A percentile compares a stretch with the other conserved stretches of the same genome.
Conservation (phyloP, 2,329 filamentous ascomycete species). For the Colletotrichum acutatum region DNA sequence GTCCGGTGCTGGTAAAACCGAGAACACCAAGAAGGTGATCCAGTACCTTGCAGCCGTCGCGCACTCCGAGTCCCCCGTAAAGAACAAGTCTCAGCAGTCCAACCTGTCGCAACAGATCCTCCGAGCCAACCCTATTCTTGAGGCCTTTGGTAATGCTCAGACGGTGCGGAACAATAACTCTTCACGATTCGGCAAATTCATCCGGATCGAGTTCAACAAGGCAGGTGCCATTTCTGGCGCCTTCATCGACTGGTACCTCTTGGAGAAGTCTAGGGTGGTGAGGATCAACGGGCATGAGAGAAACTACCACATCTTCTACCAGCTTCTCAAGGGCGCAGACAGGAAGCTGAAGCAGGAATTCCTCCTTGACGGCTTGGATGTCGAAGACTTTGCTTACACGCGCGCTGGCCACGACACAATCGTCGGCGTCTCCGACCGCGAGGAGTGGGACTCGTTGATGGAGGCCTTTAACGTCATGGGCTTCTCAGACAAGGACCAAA, state of each 20-base stretch:
- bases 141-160: slow-evolving; percentile 98
- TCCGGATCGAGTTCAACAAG: slow-evolving; percentile 92
- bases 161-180: slow-evolving; percentile 99
- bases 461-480: slow-evolving; percentile 97
- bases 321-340: slow-evolving; percentile 88
- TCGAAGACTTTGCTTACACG: slow-evolving; percentile 93
- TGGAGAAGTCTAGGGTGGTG: slow-evolving; percentile 98
- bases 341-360: slow-evolving; percentile 78
- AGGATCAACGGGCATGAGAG: slow-evolving; percentile 87
- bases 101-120: slow-evolving; percentile 97
- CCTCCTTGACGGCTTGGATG: slow-evolving; percentile 77
- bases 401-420: slow-evolving; percentile 92
- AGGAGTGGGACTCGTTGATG: slow-evolving; percentile 90
- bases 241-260: slow-evolving; percentile 97
- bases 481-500: slow-evolving; percentile 86
- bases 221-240: slow-evolving; percentile 92
- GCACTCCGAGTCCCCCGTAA: slow-evolving; percentile 77
- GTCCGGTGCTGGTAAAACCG: slow-evolving; percentile 97
- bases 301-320: slow-evolving; percentile 98
- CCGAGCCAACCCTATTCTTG: slow-evolving; percentile 94
- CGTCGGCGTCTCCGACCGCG: slow-evolving; percentile 85
- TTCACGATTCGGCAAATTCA: slow-evolving; percentile 98
- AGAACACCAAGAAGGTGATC: slow-evolving; percentile 99
- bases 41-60: slow-evolving; percentile 97
- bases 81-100: slow-evolving; percentile 73